Evolutionary conservation across 257 asterid genomes (phyloP).

Genomic region (Solanum medicagineum): DNA sequence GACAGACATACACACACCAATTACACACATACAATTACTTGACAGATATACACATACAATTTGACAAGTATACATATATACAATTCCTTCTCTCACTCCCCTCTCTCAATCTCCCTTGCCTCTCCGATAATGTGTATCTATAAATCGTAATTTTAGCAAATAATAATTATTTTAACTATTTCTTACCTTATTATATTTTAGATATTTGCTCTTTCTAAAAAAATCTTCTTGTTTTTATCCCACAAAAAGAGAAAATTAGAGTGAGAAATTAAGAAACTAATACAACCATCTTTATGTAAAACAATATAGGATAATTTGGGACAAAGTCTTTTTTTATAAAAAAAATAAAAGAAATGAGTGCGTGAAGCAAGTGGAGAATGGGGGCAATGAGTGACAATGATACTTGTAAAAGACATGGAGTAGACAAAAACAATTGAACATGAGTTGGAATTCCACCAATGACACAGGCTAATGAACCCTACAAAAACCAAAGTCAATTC

Average conservation of each 20-base stretch:
- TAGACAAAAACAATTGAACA: slow-evolving; percentile 28
- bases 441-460: slow-evolving; percentile 63
- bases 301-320: neutral
- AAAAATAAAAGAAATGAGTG: neutral
- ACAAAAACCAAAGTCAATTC: slow-evolving; percentile 12
- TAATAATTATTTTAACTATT: too few species aligned
- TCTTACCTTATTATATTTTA: too few species aligned
- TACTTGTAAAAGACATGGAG: slow-evolving; percentile 7
- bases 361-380: neutral
- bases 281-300: neutral
- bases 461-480: slow-evolving; percentile 10
- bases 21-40: too few species aligned
- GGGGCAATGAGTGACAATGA: slow-evolving; percentile 17
- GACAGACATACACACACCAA: too few species aligned
- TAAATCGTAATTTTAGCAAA: too few species aligned
- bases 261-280: neutral
- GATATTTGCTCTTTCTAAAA: too few species aligned
- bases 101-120: too few species aligned
- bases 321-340: neutral
- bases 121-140: too few species aligned
- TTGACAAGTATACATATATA: too few species aligned
- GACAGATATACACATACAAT: too few species aligned
- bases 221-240: too few species aligned
- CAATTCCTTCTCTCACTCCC: too few species aligned
- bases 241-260: neutral